phyloP scores from a whole-genome alignment of 202 grass and related monocot species.

The Schoenoplectus tabernaemontani region DNA sequence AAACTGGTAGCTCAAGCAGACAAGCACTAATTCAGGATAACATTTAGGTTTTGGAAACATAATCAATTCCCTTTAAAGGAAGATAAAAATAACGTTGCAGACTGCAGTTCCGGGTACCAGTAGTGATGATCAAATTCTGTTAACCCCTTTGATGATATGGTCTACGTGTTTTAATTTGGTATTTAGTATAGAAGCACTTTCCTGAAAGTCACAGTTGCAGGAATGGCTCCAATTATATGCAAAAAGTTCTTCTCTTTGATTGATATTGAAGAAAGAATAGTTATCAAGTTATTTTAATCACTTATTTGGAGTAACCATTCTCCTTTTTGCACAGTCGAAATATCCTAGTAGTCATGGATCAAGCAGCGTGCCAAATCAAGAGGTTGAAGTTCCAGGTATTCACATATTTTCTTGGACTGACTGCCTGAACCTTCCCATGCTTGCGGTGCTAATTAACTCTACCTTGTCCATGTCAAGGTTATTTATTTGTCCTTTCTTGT shows the following conservation, averaged over 20 bases:
- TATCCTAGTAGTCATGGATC: background rate
- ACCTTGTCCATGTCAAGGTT: conserved; percentile 78
- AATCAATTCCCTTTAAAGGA: background rate
- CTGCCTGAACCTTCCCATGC: conserved; percentile 58
- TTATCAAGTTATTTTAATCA: background rate
- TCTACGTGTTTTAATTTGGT: background rate
- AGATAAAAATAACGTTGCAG: background rate
- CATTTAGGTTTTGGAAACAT: background rate
- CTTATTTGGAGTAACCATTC: conserved; percentile 4
- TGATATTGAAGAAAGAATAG: background rate
- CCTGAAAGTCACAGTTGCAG: background rate
- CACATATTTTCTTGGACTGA: conserved; percentile 65
- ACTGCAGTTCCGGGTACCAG: background rate
- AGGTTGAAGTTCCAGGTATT: conserved; percentile 25
- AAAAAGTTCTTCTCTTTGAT: background rate
- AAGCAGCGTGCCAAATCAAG: background rate
- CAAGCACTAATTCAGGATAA: background rate
- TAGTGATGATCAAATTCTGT: background rate
- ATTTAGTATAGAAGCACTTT: background rate
- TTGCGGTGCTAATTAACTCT: conserved; percentile 71
- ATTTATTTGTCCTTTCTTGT: conserved; percentile 10
- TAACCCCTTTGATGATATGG: background rate
- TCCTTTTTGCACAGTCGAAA: conserved; percentile 24
- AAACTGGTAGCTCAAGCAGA: background rate
- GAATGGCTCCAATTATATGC: background rate